Percentiles rank a stretch among this genome's conserved stretches.
Evolutionary conservation across 805 yeast genomes (phyloP).

Genomic region (Diddensiella transvaalensis): DNA sequence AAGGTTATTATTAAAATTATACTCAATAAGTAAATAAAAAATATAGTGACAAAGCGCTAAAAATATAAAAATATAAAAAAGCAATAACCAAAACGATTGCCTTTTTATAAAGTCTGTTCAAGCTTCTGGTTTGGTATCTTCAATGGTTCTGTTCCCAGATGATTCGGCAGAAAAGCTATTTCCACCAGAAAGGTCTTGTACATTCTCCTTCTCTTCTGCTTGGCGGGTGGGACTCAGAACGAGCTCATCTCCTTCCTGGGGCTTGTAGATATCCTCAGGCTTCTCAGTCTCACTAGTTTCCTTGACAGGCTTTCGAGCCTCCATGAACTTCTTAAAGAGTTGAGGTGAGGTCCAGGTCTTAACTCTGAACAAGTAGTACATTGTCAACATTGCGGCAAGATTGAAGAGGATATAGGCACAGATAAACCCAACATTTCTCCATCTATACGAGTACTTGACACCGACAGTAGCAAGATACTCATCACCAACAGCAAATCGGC

Average conservation of each 20-base stretch:
- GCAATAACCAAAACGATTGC: background rate
- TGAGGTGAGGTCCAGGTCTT: conserved; percentile 16
- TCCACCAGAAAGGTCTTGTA: conserved; percentile 4
- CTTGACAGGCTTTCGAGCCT: conserved; percentile 1
- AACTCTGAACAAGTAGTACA: conserved; percentile 33
- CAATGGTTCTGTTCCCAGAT: background rate
- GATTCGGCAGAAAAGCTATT: background rate
- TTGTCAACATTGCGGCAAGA: conserved; percentile 33
- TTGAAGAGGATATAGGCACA: conserved; percentile 58
- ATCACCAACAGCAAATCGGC: conserved; percentile 39
- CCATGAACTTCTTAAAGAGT: conserved; percentile 5
- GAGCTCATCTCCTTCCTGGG: conserved; percentile 17
- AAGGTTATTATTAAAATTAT: no score
- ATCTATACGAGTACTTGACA: conserved; percentile 45
- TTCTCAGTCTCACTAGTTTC: conserved; percentile 5
- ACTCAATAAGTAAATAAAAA: no score
- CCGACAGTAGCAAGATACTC: conserved; percentile 43
- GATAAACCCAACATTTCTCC: conserved; percentile 66
- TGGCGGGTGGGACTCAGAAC: background rate
- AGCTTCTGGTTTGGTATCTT: background rate
- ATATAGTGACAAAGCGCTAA: no score
- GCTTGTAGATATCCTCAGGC: conserved; percentile 9
- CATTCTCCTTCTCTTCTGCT: background rate
- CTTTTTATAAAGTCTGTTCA: no score
- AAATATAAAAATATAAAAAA: no score